phyloP scores from a whole-genome alignment of 768 basidiomycete species.

The Suillus placidus region DNA sequence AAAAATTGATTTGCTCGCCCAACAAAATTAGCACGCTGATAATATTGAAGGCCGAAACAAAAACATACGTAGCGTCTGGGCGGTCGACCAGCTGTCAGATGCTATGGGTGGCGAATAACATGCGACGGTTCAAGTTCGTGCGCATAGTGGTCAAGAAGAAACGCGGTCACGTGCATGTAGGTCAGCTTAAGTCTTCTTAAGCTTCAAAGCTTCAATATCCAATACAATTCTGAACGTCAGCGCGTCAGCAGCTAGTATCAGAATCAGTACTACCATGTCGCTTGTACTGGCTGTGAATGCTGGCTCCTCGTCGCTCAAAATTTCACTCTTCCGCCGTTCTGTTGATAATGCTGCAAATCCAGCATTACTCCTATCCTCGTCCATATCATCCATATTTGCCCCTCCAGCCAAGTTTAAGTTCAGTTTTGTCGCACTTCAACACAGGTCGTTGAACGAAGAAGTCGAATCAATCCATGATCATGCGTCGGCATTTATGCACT shows the following conservation, averaged over 20 bases:
- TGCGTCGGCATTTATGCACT: conserved; percentile 61
- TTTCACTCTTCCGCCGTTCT: conserved; percentile 59
- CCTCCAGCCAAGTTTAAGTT: conserved; percentile 57
- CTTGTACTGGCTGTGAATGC: conserved; percentile 75
- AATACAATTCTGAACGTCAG: not conserved
- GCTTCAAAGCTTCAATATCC: no score
- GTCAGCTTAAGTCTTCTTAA: not conserved
- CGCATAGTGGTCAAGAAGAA: not conserved
- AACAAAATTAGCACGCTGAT: not conserved
- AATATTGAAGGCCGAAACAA: not conserved
- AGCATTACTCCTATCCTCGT: conserved; percentile 51
- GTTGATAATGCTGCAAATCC: conserved; percentile 35
- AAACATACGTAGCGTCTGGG: not conserved
- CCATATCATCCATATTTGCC: conserved; percentile 59
- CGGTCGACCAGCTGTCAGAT: not conserved
- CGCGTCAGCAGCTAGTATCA: not conserved
- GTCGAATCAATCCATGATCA: conserved; percentile 54
- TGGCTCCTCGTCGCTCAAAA: conserved; percentile 86
- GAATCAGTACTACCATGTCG: conserved; percentile 22
- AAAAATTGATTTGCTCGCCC: not conserved
- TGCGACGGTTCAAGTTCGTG: not conserved
- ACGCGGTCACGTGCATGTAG: not conserved
- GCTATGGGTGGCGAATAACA: not conserved
- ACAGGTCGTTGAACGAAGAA: conserved; percentile 23
- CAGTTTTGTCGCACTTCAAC: conserved; percentile 19